Evolutionary conservation across 2,329 filamentous ascomycete species (phyloP).

Genomic region (Colletotrichum eremochloae): DNA sequence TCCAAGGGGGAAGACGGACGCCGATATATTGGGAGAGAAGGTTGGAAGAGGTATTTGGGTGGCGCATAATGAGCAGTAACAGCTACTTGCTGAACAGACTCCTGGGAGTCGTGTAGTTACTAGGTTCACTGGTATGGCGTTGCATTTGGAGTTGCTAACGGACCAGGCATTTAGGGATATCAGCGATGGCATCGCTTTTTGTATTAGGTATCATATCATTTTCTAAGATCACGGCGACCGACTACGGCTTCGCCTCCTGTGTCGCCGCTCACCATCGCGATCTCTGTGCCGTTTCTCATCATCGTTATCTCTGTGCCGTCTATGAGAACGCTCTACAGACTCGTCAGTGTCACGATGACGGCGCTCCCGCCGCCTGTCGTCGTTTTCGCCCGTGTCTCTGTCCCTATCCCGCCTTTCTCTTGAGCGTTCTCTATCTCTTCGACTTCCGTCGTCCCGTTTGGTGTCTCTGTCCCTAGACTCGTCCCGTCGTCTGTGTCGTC

Average conservation of each 20-base stretch:
- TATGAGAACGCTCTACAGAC: slow-evolving; percentile 45
- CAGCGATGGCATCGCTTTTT: slow-evolving; percentile 29
- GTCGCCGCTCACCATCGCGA: slow-evolving; percentile 42
- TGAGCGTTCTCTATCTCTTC: slow-evolving; percentile 44
- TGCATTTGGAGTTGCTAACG: slow-evolving; percentile 14
- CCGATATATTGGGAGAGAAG: slow-evolving; percentile 76
- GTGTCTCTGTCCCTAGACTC: slow-evolving; percentile 50
- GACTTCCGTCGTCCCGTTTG: slow-evolving; percentile 47
- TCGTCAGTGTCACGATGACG: slow-evolving; percentile 49
- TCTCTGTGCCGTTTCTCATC: slow-evolving; percentile 43
- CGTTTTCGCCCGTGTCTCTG: slow-evolving; percentile 44
- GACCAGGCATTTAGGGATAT: slow-evolving; percentile 25
- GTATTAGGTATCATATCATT: slow-evolving; percentile 18
- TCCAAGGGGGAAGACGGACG: slow-evolving; percentile 77
- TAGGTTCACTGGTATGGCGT: slow-evolving; percentile 21
- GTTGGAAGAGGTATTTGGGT: slow-evolving; percentile 84
- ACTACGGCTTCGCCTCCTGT: slow-evolving; percentile 42
- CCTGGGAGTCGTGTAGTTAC: background rate
- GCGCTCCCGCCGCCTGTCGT: slow-evolving; percentile 45
- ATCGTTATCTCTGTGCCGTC: slow-evolving; percentile 43
- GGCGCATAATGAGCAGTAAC: slow-evolving; percentile 49
- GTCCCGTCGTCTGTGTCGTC: slow-evolving; percentile 46
- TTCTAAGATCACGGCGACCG: slow-evolving; percentile 32
- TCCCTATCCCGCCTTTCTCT: slow-evolving; percentile 44
- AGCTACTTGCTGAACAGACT: background rate